Conservation (phyloP, 257 asterid genomes). For the Leptodermis oblonga region DNA sequence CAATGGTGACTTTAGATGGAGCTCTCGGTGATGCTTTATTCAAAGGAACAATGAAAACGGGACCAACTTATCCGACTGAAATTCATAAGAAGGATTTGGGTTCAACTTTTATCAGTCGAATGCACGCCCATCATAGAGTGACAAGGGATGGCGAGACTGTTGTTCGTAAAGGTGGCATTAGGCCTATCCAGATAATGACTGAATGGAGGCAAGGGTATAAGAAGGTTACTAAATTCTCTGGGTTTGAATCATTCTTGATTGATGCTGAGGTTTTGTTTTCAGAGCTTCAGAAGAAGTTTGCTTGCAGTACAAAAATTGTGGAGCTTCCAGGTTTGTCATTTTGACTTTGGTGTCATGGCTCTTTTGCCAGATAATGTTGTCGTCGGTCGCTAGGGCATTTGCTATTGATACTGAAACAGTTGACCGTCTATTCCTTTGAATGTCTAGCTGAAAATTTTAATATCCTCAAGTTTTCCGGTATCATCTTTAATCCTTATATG, state of each 20-base stretch:
- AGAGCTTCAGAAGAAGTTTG: conserved; percentile 98
- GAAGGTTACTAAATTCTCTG: conserved; percentile 88
- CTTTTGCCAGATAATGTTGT: neutral
- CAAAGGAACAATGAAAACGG: conserved; percentile 91
- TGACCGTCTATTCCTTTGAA: neutral
- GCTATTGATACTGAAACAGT: neutral
- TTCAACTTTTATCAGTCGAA: conserved; percentile 62
- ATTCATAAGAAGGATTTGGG: conserved; percentile 85
- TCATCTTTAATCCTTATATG: neutral
- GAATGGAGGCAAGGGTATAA: conserved; percentile 96
- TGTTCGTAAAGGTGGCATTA: conserved; percentile 75
- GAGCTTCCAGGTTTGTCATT: conserved; percentile 80
- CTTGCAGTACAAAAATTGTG: conserved; percentile 81
- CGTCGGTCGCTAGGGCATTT: neutral
- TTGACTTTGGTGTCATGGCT: neutral
- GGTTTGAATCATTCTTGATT: conserved; percentile 75
- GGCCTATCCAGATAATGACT: conserved; percentile 81
- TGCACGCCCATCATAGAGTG: conserved; percentile 84
- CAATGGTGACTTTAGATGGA: conserved; percentile 69
- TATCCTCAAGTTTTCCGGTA: neutral
- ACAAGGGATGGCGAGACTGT: conserved; percentile 63
- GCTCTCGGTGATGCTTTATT: conserved; percentile 82
- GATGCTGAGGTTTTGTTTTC: conserved; percentile 84
- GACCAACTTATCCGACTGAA: conserved; percentile 78
- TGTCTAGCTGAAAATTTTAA: neutral